phyloP scores from a whole-genome alignment of 768 basidiomycete genomes.

The Tylopilus sp. region DNA sequence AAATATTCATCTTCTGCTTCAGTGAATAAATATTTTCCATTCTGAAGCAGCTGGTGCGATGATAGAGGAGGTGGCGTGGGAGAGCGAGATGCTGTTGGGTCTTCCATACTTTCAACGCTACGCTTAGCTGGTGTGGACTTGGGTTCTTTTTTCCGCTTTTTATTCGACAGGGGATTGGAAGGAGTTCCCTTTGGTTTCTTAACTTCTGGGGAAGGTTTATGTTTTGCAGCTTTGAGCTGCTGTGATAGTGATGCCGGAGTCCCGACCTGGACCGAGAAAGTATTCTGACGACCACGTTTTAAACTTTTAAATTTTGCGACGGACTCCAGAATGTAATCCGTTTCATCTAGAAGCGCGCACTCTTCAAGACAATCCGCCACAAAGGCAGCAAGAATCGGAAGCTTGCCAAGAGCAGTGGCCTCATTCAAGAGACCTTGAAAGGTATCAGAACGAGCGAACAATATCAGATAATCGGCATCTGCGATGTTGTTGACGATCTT shows the following conservation, averaged over 20 bases:
- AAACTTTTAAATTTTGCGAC: conserved; percentile 19
- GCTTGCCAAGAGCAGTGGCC: conserved; percentile 34
- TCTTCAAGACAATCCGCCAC: conserved; percentile 49
- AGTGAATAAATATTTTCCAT: conserved; percentile 44
- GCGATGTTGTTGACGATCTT: conserved; percentile 49
- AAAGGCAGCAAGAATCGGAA: conserved; percentile 51
- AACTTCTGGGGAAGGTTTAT: conserved; percentile 7
- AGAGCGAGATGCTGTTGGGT: conserved; percentile 23
- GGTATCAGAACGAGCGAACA: conserved; percentile 49
- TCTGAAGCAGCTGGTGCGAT: conserved; percentile 26
- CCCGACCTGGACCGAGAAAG: conserved; percentile 13
- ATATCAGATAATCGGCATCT: conserved; percentile 58
- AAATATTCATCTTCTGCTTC: conserved; percentile 49
- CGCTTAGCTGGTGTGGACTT: not conserved
- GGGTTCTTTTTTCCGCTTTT: conserved; percentile 7
- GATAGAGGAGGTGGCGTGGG: conserved; percentile 46
- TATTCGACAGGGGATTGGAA: conserved; percentile 3
- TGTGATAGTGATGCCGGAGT: conserved; percentile 1
- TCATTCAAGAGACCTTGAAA: conserved; percentile 46
- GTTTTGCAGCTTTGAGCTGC: conserved; percentile 3
- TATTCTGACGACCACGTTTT: conserved; percentile 23
- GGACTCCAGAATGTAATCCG: conserved; percentile 42
- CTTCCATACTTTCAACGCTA: not conserved
- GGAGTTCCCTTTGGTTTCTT: conserved; percentile 5
- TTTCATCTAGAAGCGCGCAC: conserved; percentile 41